Base-by-base conservation (phyloP, 1,284 basidiomycete species). In the Athelia sp. region DNA sequence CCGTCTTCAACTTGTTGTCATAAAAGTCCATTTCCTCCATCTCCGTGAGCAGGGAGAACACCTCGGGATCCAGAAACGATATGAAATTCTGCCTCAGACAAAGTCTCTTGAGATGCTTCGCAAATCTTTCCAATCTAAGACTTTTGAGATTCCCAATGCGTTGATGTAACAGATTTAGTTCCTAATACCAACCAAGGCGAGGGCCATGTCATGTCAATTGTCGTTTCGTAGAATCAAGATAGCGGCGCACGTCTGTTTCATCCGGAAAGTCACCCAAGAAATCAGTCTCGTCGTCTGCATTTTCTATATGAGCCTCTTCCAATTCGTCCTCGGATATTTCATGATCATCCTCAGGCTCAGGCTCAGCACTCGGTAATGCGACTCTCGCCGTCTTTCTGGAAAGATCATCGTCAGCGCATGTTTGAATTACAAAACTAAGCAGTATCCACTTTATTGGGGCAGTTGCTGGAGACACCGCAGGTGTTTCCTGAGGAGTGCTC, bases 21-120 rank as follows among this genome's bases (percentile, higher is more conserved):
- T 99, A 99, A 54, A 98, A 62, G 68, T 99, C 96, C 47, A 99
- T 68, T 53, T 98, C 95, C 58, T 92, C 88, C 24, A 99, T 70
- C 45, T 82, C 75, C 11, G 65, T 76, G 46, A 98, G 68, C n/a
- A 75, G 68, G 24, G 71, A 69, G 54, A 94, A 84, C 9, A 81
- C 78, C 11, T 82, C 79, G 2, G 78, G 72, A 47, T 92, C 84
- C 26, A 98, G 74, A 40, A 76, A 72, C 1, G 84, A 75, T 49
- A 94, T 82, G 52, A 86, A 76, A 67, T 98, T 99, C 69, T 98
- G 95, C 22, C 96, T 81, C 21, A 99, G 76, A 67, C 90, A 95
- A 18, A 98, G 75, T 48, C 83, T 80, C 69, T 81, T 84, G 45
- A 95, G 72, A 55, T 84, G 73, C 1, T 62, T 64, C 3, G 80